Base-by-base conservation (phyloP, 2,329 filamentous ascomycete species). In the Trichophyton simii region DNA sequence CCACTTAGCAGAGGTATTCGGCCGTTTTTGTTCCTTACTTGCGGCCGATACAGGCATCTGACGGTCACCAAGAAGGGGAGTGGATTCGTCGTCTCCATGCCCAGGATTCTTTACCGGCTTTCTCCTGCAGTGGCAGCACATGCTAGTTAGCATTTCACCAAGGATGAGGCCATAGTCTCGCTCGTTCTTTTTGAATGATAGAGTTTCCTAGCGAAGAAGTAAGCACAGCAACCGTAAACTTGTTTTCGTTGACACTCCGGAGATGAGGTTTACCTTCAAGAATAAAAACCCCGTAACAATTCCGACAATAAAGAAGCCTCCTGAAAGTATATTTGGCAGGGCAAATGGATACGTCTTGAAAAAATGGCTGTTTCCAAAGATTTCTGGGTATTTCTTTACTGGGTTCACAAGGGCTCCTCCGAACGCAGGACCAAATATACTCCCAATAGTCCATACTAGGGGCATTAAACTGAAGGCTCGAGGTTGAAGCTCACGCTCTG, bases 391-490 rank as follows among this genome's bases (percentile, higher is more conserved):
- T 62, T 91, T 86, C 63, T 86, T 80, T 0, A 86, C 84, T 0
- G 92, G 92, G 62, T 89, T 86, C 7, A 91, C 89, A 63, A 97
- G 83, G 64, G 90, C 86, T 3, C 92, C 92, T 31, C 92, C 92
- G 68, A 97, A 87, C 3, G 85, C 86, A 0, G 92, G 92, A 0
- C 92, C 92, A 66, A 96, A 88, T 42, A 96, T 89, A 41, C 85
- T 88, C 0, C 92, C 92, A 59, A 96, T 78, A 9, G 86, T 91
- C 87, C 90, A 97, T 1, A 87, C 88, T 15, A 97, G 76, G 3
- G 92, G 92, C 91, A 97, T 96, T 54, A 97, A 80, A 65, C 87
- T 91, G 73, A 97, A 97, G 0, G 94, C 94, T 59, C 85, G 80
- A 0, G 92, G 91, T 70, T 96, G 92, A 5, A 96, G 79, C 69